Evolutionary conservation across 2,329 filamentous ascomycete species (phyloP), one percentile per base, ranked within the genome.

Genomic region (Lasiodiplodia sp.): DNA sequence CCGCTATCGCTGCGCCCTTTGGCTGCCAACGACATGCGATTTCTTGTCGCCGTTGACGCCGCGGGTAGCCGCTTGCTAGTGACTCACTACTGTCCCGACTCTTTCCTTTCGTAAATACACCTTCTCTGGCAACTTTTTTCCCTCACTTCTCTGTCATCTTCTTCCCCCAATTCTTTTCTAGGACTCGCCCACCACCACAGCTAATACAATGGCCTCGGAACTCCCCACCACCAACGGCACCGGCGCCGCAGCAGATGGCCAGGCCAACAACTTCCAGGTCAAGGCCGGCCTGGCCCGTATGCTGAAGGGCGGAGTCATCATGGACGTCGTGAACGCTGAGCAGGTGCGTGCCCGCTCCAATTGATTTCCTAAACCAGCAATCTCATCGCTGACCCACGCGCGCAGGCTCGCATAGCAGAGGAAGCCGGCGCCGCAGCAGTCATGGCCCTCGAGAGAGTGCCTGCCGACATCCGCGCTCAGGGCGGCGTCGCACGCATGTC

Each of bases 261-360:
- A 82, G 73, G 75, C 77, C 58, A 81, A 82, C 73, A 86, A 88
- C 81, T 97, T 97, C 82, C 90, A 90, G 73, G 91, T 97, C 87
- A 99, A 99, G 88, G 92, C 93, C 66, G 96, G 95, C 69, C 86
- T 99, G 72, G 96, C 96, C 28, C 92, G 97, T 82, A 99, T 99
- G 96, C 86, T 98, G 82, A 97, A 98, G 87, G 96, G 96, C 79
- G 96, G 96, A 76, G 96, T 99, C 73, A 99, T 99, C 83, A 99
- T 99, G 96, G 96, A 99, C 82, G 96, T 98, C 69, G 93, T 96
- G 71, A 93, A 95, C 80, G 92, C 94, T 31, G 92, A 93, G 78
- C 94, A 92, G 84, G 89, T 89, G 79, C 68, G 75, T 14, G 16
- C n/a, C 28, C 4, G 44, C 8, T 34, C n/a, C 53, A 53, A 47